Evolutionary conservation across 2,329 filamentous ascomycete genomes (phyloP), one percentile per base, ranked within the genome.

Genomic region (Alternaria arborescens): DNA sequence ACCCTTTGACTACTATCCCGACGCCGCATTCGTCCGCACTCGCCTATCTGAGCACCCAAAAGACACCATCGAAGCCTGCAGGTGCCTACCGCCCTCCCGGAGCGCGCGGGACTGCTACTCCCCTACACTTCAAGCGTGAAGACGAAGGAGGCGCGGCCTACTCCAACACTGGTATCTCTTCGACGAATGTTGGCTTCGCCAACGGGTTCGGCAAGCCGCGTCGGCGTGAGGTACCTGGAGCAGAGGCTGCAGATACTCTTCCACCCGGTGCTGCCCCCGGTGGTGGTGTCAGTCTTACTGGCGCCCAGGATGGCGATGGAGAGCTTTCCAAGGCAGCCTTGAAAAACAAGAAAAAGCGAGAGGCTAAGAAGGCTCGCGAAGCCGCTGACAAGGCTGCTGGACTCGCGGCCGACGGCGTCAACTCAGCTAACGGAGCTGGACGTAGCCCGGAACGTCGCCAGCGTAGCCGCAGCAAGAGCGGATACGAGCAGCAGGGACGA

Each of bases 281-380:
- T 54, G 88, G 88, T 22, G 88, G 87, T 43, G 87, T 89, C 42
- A 87, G 86, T 64, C 84, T 91, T 46, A 88, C 89, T 26, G 86
- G 86, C 5, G 88, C 90, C 14, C 86, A 82, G 65, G 79, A 89
- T 80, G 82, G 89, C 43, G 91, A 93, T 62, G 91, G 92, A 69
- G 89, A 86, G 69, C 78, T 95, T 63, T 94, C 91, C 64, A 96
- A 95, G 82, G 88, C 91, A 55, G 93, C 91, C 12, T 83, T 92
- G 71, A 97, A 97, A 86, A 97, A 97, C 82, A 98, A 98, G 88
- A 98, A 98, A 88, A 98, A 98, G 87, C 88, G 95, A 46, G 90
- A 92, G 69, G 92, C 92, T 68, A 97, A 96, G 85, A 98, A 97
- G 82, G 87, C 87, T 52, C 95, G 94, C 77, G 93, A 95, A 47